These are phyloP conservation scores for Mesembryanthemum crystallinum DNA, from an alignment of 148 eudicot genomes.

Conservation along the genomic window DNA sequence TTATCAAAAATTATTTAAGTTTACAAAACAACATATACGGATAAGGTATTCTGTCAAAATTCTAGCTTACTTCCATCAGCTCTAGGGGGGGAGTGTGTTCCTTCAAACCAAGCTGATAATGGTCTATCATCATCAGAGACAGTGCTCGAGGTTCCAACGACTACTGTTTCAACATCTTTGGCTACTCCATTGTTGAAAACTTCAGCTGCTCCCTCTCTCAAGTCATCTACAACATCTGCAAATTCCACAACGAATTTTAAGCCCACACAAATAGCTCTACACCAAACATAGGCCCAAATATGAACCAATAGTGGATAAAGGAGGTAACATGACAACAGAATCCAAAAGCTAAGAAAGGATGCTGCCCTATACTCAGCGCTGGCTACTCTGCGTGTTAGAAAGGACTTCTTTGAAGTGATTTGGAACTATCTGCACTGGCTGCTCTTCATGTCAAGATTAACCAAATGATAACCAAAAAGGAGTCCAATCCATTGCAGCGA, in stretches of 20 bases:
- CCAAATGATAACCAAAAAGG: not conserved
- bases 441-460: not conserved
- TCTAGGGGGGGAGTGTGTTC: conserved; percentile 34
- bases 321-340: not conserved
- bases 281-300: conserved; percentile 8
- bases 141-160: conserved; percentile 26
- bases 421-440: not conserved
- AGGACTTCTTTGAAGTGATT: not conserved
- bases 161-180: conserved; percentile 24
- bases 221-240: conserved; percentile 37
- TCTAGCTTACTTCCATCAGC: conserved; percentile 45
- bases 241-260: not conserved
- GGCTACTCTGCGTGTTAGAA: not conserved
- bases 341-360: not conserved
- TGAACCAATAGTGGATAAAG: not conserved
- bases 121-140: conserved; percentile 61
- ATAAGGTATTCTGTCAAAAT: not conserved
- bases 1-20: conserved; percentile 1
- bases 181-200: conserved; percentile 22
- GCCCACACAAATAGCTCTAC: not conserved
- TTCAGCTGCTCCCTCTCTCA: conserved; percentile 22
- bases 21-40: not conserved
- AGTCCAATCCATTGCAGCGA: not conserved
- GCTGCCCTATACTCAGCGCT: not conserved
- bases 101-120: conserved; percentile 61